A percentile compares a stretch with the other conserved stretches of the same genome.
Evolutionary conservation across 2,329 filamentous ascomycete genomes (phyloP).

Genomic region (Ophidiomyces ophidiicola): DNA sequence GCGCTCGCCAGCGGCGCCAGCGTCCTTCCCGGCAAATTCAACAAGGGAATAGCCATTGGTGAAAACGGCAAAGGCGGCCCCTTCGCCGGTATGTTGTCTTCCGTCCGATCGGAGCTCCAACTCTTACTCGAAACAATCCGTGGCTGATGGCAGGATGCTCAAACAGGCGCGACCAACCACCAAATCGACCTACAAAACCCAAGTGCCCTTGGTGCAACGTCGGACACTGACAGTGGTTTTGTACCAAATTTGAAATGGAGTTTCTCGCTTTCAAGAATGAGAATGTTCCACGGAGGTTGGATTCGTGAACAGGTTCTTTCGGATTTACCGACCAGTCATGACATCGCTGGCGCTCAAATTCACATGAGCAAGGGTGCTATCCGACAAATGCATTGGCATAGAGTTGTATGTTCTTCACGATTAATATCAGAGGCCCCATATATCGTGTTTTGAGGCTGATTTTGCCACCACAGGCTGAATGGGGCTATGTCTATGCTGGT

Average conservation of each 20-base stretch:
- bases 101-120: not conserved
- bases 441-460: slow-evolving; percentile 1
- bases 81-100: slow-evolving; percentile 40
- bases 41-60: slow-evolving; percentile 43
- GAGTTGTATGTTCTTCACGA: slow-evolving; percentile 39
- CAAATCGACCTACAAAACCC: slow-evolving; percentile 51
- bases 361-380: slow-evolving; percentile 55
- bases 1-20: slow-evolving; percentile 7
- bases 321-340: slow-evolving; percentile 53
- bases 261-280: slow-evolving; percentile 55
- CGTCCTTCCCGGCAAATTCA: slow-evolving; percentile 25
- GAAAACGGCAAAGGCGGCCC: slow-evolving; percentile 47
- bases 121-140: not conserved
- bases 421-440: not conserved
- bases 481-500: slow-evolving; percentile 51
- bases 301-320: slow-evolving; percentile 53
- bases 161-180: slow-evolving; percentile 50
- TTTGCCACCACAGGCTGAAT: slow-evolving; percentile 43
- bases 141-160: slow-evolving; percentile 6
- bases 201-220: slow-evolving; percentile 49
- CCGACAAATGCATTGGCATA: slow-evolving; percentile 56
- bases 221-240: slow-evolving; percentile 47
- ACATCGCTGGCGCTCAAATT: slow-evolving; percentile 56
- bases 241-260: slow-evolving; percentile 59
- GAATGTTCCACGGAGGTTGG: slow-evolving; percentile 53